Evolutionary conservation across 192 early-diverging fungal species (phyloP).

Genomic region (Entrophospora sp.): DNA sequence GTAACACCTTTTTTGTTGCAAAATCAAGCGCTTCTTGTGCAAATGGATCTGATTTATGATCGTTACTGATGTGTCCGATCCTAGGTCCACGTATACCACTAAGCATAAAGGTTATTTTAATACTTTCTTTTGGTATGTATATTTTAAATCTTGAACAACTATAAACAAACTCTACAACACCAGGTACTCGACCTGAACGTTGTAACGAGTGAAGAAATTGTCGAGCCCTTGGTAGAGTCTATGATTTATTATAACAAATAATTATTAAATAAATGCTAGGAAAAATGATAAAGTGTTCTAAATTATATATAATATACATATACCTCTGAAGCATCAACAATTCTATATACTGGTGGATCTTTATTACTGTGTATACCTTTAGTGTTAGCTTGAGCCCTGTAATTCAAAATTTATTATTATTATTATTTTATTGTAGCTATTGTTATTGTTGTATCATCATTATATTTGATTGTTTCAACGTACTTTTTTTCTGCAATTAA

Average conservation of each 20-base stretch:
- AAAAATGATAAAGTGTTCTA: no score
- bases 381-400: constrained; percentile 50
- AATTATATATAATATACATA: neutral
- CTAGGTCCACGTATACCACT: constrained; percentile 79
- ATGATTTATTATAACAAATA: constrained; percentile 14
- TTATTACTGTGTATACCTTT: constrained; percentile 85
- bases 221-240: constrained; percentile 71
- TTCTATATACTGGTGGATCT: constrained; percentile 61
- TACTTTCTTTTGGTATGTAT: constrained; percentile 77
- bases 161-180: constrained; percentile 80
- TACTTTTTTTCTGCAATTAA: constrained; percentile 69
- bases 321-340: constrained; percentile 73
- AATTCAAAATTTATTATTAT: neutral
- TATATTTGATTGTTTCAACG: no score
- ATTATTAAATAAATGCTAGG: neutral
- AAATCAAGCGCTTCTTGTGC: constrained; percentile 75
- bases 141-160: constrained; percentile 79
- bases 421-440: no score
- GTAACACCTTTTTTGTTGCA: constrained; percentile 55
- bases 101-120: constrained; percentile 77
- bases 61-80: constrained; percentile 63
- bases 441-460: no score
- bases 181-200: constrained; percentile 65
- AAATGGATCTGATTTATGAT: constrained; percentile 79
- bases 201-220: constrained; percentile 80